Conservation (phyloP, 2,329 filamentous ascomycete genomes). For the Aspergillus glaucus region DNA sequence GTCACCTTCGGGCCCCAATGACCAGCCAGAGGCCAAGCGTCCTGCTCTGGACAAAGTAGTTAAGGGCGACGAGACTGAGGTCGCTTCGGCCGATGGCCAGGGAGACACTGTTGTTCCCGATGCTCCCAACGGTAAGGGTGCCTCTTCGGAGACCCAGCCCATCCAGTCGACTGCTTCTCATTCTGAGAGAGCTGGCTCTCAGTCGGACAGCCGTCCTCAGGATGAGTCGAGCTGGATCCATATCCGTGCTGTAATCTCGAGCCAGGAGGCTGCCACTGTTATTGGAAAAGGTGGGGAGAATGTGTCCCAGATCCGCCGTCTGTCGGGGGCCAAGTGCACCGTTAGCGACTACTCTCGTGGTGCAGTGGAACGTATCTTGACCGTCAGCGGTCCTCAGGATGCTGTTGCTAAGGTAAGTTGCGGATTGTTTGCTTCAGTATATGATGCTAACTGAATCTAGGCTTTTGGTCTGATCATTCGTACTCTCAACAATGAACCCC, state of each 20-base stretch:
- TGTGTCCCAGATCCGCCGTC: conserved; percentile 88
- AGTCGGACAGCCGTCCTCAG: conserved; percentile 47
- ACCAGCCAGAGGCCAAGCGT: conserved; percentile 95
- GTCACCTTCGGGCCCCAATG: conserved; percentile 81
- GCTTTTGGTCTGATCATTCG: conserved; percentile 97
- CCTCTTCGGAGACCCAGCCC: conserved; percentile 49
- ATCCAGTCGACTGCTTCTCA: conserved; percentile 53
- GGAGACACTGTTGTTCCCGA: conserved; percentile 65
- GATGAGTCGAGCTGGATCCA: conserved; percentile 97
- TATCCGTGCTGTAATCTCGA: conserved; percentile 93
- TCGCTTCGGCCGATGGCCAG: conserved; percentile 39
- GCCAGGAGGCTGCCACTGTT: conserved; percentile 91
- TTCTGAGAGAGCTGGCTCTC: conserved; percentile 44
- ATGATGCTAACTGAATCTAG: conserved; percentile 39
- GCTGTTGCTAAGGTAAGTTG: conserved; percentile 81
- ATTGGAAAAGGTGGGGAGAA: conserved; percentile 99
- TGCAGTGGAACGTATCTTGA: conserved; percentile 94
- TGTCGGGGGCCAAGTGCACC: conserved; percentile 96
- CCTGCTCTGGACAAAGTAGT: conserved; percentile 89
- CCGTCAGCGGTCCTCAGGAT: conserved; percentile 92
- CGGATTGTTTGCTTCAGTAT: conserved; percentile 10
- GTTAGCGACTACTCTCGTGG: conserved; percentile 97
- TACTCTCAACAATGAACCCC: conserved; percentile 92
- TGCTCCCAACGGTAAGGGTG: conserved; percentile 50
- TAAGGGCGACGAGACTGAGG: conserved; percentile 50